A percentile compares a stretch with the other conserved stretches of the same genome.
Conservation (phyloP, 2,329 filamentous ascomycete genomes). For the Clonostachys rhizophaga region DNA sequence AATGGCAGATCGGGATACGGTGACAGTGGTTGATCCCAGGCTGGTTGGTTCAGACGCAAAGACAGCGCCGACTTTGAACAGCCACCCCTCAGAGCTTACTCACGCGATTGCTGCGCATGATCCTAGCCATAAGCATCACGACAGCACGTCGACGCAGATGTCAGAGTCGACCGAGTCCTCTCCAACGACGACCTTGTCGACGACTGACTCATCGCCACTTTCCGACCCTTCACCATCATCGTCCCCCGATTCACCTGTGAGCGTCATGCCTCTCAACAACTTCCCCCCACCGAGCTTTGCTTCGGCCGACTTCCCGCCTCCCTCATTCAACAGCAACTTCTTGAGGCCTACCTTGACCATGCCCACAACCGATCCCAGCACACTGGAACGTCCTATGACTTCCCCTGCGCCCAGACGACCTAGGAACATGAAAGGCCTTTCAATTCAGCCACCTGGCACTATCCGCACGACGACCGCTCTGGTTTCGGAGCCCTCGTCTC, state of each 20-base stretch:
- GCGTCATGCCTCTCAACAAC: slow-evolving; percentile 65
- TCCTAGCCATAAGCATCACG: slow-evolving; percentile 62
- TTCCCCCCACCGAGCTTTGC: slow-evolving; percentile 58
- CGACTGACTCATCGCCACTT: slow-evolving; percentile 83
- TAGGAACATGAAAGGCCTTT: slow-evolving; percentile 82
- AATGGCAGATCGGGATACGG: slow-evolving; percentile 46
- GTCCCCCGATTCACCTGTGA: slow-evolving; percentile 84
- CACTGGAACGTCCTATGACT: slow-evolving; percentile 56
- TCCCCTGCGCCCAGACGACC: slow-evolving; percentile 66
- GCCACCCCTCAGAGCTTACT: slow-evolving; percentile 28
- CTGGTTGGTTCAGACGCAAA: slow-evolving; percentile 41
- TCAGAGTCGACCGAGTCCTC: slow-evolving; percentile 90
- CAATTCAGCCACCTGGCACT: slow-evolving; percentile 62
- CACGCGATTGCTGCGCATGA: slow-evolving; percentile 36
- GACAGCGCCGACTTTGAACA: slow-evolving; percentile 28
- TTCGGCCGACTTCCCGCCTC: not conserved
- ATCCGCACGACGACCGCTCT: slow-evolving; percentile 40
- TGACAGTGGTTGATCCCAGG: slow-evolving; percentile 50
- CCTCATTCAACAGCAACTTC: too few species aligned
- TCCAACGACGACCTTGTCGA: slow-evolving; percentile 89
- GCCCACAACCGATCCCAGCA: slow-evolving; percentile 15
- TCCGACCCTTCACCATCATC: slow-evolving; percentile 89
- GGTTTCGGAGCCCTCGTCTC: slow-evolving; percentile 64
- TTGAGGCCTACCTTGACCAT: not conserved
- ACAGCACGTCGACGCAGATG: slow-evolving; percentile 72